Evolutionary conservation across 2,329 filamentous ascomycete species (phyloP).

Genomic region (Catunica adiposa): DNA sequence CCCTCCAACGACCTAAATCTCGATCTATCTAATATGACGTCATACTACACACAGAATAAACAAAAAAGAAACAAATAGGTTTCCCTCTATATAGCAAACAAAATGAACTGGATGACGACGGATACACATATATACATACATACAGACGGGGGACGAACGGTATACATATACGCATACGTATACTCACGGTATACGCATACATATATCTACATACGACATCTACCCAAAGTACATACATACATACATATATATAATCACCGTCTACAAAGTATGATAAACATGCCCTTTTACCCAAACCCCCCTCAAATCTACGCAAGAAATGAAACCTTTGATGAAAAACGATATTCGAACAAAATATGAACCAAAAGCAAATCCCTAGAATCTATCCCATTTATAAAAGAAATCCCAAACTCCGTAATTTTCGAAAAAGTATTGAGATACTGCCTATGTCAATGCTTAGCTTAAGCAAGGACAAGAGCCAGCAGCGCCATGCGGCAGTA

Average conservation of each 20-base stretch:
- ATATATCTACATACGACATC: background rate
- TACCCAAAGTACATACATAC: background rate
- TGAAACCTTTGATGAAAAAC: background rate
- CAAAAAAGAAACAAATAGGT: background rate
- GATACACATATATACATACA: background rate
- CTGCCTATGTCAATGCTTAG: background rate
- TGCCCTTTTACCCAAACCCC: background rate
- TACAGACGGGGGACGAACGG: background rate
- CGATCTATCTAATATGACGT: no score
- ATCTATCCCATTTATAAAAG: background rate
- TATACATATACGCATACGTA: background rate
- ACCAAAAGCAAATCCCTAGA: background rate
- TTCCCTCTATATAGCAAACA: background rate
- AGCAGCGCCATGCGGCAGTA: conserved; percentile 97
- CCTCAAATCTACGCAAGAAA: no score
- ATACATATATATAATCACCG: background rate
- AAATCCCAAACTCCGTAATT: background rate
- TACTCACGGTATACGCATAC: background rate
- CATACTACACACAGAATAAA: no score
- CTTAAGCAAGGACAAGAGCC: conserved; percentile 61
- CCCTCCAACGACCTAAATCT: background rate
- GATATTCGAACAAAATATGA: background rate
- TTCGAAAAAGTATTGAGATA: background rate
- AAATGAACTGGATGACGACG: no score
- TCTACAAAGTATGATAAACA: background rate